These are phyloP conservation scores for Fusarium goolgardi DNA, from an alignment of 2,329 filamentous ascomycete genomes.

Conservation along the genomic window DNA sequence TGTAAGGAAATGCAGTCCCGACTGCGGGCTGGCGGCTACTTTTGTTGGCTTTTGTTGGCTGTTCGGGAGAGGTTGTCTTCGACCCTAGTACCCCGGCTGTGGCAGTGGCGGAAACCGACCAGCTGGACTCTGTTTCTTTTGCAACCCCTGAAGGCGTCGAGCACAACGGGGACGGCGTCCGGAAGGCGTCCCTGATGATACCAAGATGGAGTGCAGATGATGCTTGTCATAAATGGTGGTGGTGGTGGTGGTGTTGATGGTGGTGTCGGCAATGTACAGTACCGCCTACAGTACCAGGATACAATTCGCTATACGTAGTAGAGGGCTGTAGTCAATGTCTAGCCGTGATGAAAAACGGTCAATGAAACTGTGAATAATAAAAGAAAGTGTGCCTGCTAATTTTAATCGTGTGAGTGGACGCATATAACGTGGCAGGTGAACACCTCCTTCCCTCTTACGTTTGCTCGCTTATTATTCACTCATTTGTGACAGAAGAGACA, in stretches of 20 bases:
- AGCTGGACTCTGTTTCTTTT: conserved; percentile 44
- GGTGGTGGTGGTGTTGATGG: conserved; percentile 15
- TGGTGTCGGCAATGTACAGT: background rate
- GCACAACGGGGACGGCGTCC: conserved; percentile 43
- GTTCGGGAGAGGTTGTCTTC: conserved; percentile 33
- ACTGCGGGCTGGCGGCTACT: conserved; percentile 31
- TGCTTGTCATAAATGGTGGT: conserved; percentile 37
- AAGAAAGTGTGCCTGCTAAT: conserved; percentile 11
- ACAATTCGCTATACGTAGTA: background rate
- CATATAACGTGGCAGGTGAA: conserved; percentile 38
- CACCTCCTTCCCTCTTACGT: conserved; percentile 9
- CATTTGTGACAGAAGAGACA: background rate
- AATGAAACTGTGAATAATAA: background rate
- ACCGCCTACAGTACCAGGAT: background rate
- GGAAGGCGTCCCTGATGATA: conserved; percentile 39
- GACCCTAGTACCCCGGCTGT: conserved; percentile 36
- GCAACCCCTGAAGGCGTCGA: conserved; percentile 41
- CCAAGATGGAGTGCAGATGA: conserved; percentile 25
- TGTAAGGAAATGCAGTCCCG: conserved; percentile 13
- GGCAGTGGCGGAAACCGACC: conserved; percentile 43
- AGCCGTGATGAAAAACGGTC: conserved; percentile 6
- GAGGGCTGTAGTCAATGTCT: background rate
- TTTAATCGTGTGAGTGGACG: conserved; percentile 14
- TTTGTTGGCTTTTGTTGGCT: conserved; percentile 36
- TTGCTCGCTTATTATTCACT: background rate